Evolutionary conservation across 2,329 filamentous ascomycete species (phyloP).

Genomic region (Nemania sp.): DNA sequence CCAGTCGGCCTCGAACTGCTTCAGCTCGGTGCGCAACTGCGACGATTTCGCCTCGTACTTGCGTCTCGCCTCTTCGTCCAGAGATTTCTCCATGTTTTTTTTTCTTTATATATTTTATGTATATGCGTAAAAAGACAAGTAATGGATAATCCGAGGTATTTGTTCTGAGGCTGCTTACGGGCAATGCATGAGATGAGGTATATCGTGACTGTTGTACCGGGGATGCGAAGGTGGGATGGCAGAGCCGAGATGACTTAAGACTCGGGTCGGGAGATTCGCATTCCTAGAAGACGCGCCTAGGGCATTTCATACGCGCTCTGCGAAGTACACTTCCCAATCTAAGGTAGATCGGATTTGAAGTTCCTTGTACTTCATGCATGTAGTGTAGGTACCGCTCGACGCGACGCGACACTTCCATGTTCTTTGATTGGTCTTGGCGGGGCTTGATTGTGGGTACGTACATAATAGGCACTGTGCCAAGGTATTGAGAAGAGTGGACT

Average conservation of each 20-base stretch:
- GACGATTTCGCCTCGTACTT: constrained; percentile 56
- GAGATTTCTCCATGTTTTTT: constrained; percentile 36
- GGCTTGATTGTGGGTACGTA: background rate
- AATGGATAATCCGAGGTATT: constrained; percentile 7
- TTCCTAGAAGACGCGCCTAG: too few relatives aligned
- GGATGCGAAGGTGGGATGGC: background rate
- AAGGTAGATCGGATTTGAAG: background rate
- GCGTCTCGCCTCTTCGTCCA: constrained; percentile 53
- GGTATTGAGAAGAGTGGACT: too few relatives aligned
- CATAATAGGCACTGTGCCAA: too few relatives aligned
- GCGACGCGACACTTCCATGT: constrained; percentile 7
- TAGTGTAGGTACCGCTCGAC: too few relatives aligned
- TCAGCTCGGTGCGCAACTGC: constrained; percentile 69
- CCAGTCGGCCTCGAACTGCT: constrained; percentile 75
- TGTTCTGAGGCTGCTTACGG: background rate
- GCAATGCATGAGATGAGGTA: background rate
- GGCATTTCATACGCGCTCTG: background rate
- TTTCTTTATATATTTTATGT: background rate
- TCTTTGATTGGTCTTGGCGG: background rate
- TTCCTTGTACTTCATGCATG: too few relatives aligned
- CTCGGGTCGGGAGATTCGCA: background rate
- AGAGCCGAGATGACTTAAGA: background rate
- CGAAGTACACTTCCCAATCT: too few relatives aligned
- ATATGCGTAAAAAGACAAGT: constrained; percentile 15
- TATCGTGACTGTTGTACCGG: constrained; percentile 14